Evolutionary conservation across 495 filamentous ascomycete genomes (phyloP).

Genomic region (Achaetomiella virescens): DNA sequence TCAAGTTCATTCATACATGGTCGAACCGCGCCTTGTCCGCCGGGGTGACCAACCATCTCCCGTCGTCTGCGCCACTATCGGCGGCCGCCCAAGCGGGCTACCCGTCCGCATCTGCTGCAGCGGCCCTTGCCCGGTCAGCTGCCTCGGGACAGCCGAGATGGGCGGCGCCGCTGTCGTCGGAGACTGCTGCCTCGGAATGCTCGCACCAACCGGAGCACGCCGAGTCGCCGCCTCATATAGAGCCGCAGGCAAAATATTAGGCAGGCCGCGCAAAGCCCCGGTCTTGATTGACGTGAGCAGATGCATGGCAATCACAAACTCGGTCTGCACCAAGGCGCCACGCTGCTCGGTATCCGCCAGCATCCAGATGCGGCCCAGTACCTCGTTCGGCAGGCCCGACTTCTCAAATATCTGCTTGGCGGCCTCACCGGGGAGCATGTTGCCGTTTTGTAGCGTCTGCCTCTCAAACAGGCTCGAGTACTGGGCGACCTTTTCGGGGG

Average conservation of each 20-base stretch:
- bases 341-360: slow-evolving; percentile 88
- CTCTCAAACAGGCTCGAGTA: slow-evolving; percentile 83
- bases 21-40: slow-evolving; percentile 85
- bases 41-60: slow-evolving; percentile 76
- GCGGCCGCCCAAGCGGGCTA: slow-evolving; percentile 62
- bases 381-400: slow-evolving; percentile 81
- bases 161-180: slow-evolving; percentile 30
- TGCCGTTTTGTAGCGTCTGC: slow-evolving; percentile 67
- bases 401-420: slow-evolving; percentile 95
- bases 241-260: slow-evolving; percentile 73
- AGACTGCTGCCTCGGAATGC: slow-evolving; percentile 29
- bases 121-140: slow-evolving; percentile 38
- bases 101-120: slow-evolving; percentile 48
- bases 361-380: slow-evolving; percentile 89
- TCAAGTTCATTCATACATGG: slow-evolving; percentile 77
- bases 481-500: slow-evolving; percentile 80
- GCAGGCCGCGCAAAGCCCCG: slow-evolving; percentile 70
- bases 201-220: slow-evolving; percentile 49
- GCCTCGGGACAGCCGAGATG: slow-evolving; percentile 40
- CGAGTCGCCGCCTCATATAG: slow-evolving; percentile 89
- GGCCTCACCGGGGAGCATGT: slow-evolving; percentile 74
- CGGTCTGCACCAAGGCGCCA: slow-evolving; percentile 78
- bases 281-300: slow-evolving; percentile 84
- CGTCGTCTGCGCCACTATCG: slow-evolving; percentile 54
- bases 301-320: slow-evolving; percentile 99